Evolutionary conservation across 306 rosid species (phyloP), one percentile per base, ranked within the genome.

Genomic region (Cyclanthera cordifolia): DNA sequence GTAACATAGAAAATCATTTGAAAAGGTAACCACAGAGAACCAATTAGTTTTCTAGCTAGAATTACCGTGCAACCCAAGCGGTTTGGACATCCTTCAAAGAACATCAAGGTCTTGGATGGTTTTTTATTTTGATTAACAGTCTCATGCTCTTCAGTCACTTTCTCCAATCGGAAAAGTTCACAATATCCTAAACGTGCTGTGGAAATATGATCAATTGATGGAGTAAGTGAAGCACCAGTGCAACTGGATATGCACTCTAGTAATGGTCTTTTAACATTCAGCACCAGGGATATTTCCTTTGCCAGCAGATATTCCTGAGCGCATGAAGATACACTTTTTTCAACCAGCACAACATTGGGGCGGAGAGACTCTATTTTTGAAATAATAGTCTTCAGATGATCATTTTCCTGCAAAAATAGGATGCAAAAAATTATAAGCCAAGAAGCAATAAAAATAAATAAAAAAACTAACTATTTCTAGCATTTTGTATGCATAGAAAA

Each of bases 11-110:
- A 64, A 64, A 64, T 41, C 16, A 41, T 64, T 64, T 39, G 16
- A 69, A 73, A 53, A 32, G 41, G 47, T 43, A n/a, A 14, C 23
- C 69, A 46, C 72, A 61, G 24, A 70, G 46, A 71, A 76, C 25
- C 46, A 27, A 28, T 23, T 54, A 63, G 46, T 28, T 58, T 13
- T 46, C 66, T 30, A 41, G 6, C 52, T 19, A 64, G 45, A 51
- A 21, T 53, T 94, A 94, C 99, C 84, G 99, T 90, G 95, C 97
- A 94, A 54, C 88, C 85, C 83, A 90, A 85, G 57, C 97, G 96
- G 81, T 95, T 83, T 16, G 99, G 92, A 77, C 99, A 94, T 69
- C 99, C 96, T 83, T 90, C 97, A 55, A 94, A 94, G 78, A 86
- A 94, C 99, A 94, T 94, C 73, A 94, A 77, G 43, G 99, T 90